Conservation (phyloP, 768 basidiomycete species). For the Kwoniella dejecticola region DNA sequence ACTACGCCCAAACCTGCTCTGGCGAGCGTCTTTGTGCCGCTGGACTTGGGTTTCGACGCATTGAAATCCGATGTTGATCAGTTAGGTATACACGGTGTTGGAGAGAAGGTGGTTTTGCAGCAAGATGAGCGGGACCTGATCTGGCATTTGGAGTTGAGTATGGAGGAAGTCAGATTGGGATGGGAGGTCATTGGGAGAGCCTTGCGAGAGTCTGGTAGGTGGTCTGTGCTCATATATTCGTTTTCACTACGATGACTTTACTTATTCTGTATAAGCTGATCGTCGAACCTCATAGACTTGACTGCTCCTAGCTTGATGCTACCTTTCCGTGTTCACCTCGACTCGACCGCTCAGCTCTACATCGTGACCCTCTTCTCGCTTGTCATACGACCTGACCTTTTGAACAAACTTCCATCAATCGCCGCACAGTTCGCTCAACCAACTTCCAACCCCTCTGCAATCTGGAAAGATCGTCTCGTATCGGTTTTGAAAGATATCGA, state of each 20-base stretch:
- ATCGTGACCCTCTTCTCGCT: conserved; percentile 25
- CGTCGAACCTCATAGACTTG: conserved; percentile 1
- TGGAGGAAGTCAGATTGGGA: conserved; percentile 27
- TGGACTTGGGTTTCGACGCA: conserved; percentile 20
- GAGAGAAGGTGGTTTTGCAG: conserved; percentile 13
- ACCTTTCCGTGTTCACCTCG: not conserved
- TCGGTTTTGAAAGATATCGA: not conserved
- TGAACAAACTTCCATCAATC: conserved; percentile 28
- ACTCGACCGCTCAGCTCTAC: conserved; percentile 13
- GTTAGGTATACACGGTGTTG: conserved; percentile 26
- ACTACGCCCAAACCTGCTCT: not conserved
- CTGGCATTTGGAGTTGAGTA: conserved; percentile 6
- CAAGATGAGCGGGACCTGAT: conserved; percentile 25
- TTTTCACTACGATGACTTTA: not conserved
- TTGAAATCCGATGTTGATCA: not conserved
- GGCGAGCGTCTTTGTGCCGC: conserved; percentile 7
- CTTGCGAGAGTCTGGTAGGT: conserved; percentile 31
- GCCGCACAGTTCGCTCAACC: conserved; percentile 13
- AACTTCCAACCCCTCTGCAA: not conserved
- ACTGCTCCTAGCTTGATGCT: conserved; percentile 17
- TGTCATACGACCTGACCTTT: conserved; percentile 13
- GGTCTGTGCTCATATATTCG: conserved; percentile 6
- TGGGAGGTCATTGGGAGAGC: conserved; percentile 32
- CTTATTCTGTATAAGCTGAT: not conserved
- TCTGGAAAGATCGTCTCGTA: conserved; percentile 22